phyloP scores from a whole-genome alignment of 805 yeast genomes.

The Lipomyces chichibuensis region DNA sequence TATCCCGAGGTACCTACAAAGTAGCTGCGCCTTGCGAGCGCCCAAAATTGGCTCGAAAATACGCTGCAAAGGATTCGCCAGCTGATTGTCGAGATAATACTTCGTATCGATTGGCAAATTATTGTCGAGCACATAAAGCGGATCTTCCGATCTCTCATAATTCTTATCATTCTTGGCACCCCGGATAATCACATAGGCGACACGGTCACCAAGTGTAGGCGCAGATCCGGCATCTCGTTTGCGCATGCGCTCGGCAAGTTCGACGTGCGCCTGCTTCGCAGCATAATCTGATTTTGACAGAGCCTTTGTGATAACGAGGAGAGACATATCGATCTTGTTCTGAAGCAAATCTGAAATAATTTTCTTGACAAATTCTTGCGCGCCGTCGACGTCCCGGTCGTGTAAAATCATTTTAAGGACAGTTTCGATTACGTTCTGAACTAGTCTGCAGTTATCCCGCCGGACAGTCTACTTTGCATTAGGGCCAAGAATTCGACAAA shows the following conservation, averaged over 20 bases:
- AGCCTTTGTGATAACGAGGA: conserved; percentile 90
- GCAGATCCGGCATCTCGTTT: conserved; percentile 98
- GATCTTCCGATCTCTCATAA: conserved; percentile 97
- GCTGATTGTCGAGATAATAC: conserved; percentile 89
- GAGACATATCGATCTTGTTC: conserved; percentile 89
- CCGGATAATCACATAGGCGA: conserved; percentile 89
- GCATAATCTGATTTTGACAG: conserved; percentile 87
- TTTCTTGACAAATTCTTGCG: conserved; percentile 80
- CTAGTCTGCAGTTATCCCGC: conserved; percentile 94
- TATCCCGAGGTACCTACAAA: conserved; percentile 41
- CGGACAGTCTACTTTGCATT: conserved; percentile 68
- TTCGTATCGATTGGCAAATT: conserved; percentile 92
- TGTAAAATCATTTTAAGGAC: conserved; percentile 83
- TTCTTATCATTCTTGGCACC: conserved; percentile 80
- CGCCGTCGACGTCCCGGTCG: conserved; percentile 82
- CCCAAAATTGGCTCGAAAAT: conserved; percentile 96
- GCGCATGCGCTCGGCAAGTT: conserved; percentile 91
- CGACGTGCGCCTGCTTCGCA: conserved; percentile 96
- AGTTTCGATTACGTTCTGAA: conserved; percentile 90
- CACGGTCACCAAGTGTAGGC: conserved; percentile 96
- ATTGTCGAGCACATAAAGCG: conserved; percentile 87
- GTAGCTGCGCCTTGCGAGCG: conserved; percentile 74
- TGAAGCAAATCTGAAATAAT: conserved; percentile 89
- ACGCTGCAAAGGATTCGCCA: conserved; percentile 88
- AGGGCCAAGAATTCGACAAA: not conserved